phyloP scores from a whole-genome alignment of 1,139 yeast species.

The Diutina sp. region DNA sequence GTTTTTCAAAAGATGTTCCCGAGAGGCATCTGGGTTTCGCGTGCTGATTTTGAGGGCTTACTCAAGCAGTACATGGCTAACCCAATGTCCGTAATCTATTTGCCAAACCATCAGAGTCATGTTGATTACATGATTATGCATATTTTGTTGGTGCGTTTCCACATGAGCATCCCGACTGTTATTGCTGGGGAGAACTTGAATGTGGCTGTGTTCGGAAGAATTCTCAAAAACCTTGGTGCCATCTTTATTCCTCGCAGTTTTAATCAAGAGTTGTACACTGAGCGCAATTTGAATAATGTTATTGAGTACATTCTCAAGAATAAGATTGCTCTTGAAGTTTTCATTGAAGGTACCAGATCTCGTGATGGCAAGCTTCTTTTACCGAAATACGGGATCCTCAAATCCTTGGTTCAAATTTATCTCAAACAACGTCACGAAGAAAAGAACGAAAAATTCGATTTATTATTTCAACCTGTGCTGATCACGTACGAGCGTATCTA shows the following conservation, averaged over 20 bases:
- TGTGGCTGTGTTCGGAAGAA: conserved; percentile 44
- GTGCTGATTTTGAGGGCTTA: conserved; percentile 18
- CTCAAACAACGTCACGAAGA: conserved; percentile 29
- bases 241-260: conserved; percentile 34
- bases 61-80: conserved; percentile 20
- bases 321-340: conserved; percentile 47
- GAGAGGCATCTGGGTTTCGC: conserved; percentile 29
- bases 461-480: conserved; percentile 42
- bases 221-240: conserved; percentile 32
- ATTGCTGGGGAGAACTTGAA: conserved; percentile 62
- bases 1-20: conserved; percentile 28
- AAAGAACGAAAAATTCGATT: conserved; percentile 29
- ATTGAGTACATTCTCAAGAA: conserved; percentile 38
- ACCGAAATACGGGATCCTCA: conserved; percentile 55
- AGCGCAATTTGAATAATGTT: conserved; percentile 40
- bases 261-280: conserved; percentile 42
- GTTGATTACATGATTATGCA: conserved; percentile 54
- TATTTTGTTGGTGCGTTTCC: conserved; percentile 42
- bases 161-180: conserved; percentile 45
- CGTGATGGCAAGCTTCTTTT: conserved; percentile 52
- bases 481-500: conserved; percentile 58
- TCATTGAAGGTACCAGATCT: conserved; percentile 57
- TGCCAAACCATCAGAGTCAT: conserved; percentile 52
- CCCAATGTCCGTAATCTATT: conserved; percentile 31
- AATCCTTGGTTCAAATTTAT: conserved; percentile 34